These are phyloP conservation scores for Candida mattraensis DNA, from an alignment of 805 yeast species.

Conservation along the genomic window DNA sequence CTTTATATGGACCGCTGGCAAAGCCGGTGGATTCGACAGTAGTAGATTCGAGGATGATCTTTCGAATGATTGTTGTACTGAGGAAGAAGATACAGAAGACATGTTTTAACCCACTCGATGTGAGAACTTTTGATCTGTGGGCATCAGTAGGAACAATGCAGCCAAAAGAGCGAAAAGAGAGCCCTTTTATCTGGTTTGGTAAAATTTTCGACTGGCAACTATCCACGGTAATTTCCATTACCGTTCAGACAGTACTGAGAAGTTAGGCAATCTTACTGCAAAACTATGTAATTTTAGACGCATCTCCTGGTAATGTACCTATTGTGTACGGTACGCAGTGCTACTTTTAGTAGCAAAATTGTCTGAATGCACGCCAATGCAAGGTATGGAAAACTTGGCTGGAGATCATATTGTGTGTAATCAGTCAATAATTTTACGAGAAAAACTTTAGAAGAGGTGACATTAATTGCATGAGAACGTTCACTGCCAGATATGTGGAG, in stretches of 20 bases:
- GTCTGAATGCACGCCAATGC: conserved; percentile 5
- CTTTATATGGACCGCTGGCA: conserved; percentile 9
- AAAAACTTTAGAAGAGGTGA: too few species aligned
- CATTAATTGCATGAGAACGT: too few species aligned
- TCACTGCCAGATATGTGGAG: too few species aligned
- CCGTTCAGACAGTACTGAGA: conserved; percentile 2
- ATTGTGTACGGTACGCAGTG: conserved; percentile 2
- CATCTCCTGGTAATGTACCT: not conserved
- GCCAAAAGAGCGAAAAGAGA: not conserved
- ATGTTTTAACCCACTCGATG: conserved; percentile 2
- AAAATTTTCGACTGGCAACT: conserved; percentile 9
- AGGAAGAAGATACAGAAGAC: conserved; percentile 15
- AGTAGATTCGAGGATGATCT: conserved; percentile 12
- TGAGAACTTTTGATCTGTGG: not conserved
- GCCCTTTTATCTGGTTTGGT: conserved; percentile 8
- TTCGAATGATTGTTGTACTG: conserved; percentile 13
- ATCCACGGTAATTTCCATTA: conserved; percentile 1
- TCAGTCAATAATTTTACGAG: too few species aligned
- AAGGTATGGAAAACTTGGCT: too few species aligned
- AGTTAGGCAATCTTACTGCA: too few species aligned
- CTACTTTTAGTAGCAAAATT: conserved; percentile 10
- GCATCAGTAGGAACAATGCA: not conserved
- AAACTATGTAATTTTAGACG: too few species aligned
- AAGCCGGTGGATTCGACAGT: conserved; percentile 1
- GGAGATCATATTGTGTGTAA: too few species aligned